phyloP scores from a whole-genome alignment of 768 basidiomycete genomes.

The Kwoniella heveanensis region DNA sequence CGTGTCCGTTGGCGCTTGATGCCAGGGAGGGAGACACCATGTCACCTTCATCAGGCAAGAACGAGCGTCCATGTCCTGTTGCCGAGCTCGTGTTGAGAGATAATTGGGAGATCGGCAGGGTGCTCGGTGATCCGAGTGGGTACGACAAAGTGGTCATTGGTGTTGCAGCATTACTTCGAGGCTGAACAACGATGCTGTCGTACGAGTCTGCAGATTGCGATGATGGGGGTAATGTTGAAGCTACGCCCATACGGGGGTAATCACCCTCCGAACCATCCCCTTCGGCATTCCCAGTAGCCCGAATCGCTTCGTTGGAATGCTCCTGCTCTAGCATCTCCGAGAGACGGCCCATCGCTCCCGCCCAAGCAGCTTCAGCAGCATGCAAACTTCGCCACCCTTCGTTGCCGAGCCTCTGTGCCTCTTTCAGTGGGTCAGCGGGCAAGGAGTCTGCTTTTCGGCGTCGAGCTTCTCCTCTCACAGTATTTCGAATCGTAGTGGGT shows the following conservation, averaged over 20 bases:
- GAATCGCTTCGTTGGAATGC: neutral
- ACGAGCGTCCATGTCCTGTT: neutral
- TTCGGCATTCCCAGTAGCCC: neutral
- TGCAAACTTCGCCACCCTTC: slow-evolving; percentile 34
- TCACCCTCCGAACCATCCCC: neutral
- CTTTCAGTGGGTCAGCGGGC: slow-evolving; percentile 22
- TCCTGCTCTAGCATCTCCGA: slow-evolving; percentile 2
- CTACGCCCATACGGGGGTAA: neutral
- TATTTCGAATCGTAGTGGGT: slow-evolving; percentile 3
- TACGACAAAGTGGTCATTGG: slow-evolving; percentile 2
- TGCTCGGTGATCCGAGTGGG: slow-evolving; percentile 8
- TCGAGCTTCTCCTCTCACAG: slow-evolving; percentile 1
- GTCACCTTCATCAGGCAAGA: slow-evolving; percentile 13
- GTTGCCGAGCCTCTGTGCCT: slow-evolving; percentile 28
- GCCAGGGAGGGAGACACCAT: slow-evolving; percentile 6
- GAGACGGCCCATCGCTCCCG: slow-evolving; percentile 23
- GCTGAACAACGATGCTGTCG: neutral
- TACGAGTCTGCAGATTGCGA: neutral
- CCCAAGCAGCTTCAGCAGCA: slow-evolving; percentile 36
- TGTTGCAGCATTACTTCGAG: neutral
- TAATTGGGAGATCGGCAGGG: slow-evolving; percentile 3
- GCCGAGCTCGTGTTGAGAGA: neutral
- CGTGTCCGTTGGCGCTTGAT: no score
- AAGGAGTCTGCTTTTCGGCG: slow-evolving; percentile 8
- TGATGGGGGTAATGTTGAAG: neutral